Percentiles rank a stretch among this genome's conserved stretches.
phyloP scores from a whole-genome alignment of 2,329 filamentous ascomycete genomes.

The Diaporthe batatas region DNA sequence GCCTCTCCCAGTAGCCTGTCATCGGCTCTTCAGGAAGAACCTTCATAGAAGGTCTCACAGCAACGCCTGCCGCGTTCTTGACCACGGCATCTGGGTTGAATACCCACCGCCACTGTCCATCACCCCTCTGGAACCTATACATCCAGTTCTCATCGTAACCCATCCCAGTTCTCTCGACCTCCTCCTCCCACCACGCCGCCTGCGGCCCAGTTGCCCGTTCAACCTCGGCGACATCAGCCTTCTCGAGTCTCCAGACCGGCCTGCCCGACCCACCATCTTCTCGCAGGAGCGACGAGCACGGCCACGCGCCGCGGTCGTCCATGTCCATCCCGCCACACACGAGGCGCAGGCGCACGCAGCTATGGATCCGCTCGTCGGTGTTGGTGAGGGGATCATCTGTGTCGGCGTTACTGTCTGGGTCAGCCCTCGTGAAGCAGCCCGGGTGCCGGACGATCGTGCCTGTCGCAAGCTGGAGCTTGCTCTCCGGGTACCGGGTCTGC shows the following conservation, averaged over 20 bases:
- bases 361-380: conserved; percentile 55
- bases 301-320: conserved; percentile 52
- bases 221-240: conserved; percentile 36
- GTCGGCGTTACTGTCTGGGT: conserved; percentile 54
- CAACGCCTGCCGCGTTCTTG: conserved; percentile 34
- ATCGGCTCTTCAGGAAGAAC: conserved; percentile 52
- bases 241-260: conserved; percentile 48
- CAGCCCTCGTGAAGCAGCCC: conserved; percentile 53
- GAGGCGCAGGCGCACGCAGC: conserved; percentile 49
- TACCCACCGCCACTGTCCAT: conserved; percentile 51
- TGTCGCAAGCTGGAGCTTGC: conserved; percentile 46
- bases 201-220: conserved; percentile 22
- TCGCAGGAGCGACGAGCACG: conserved; percentile 47
- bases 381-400: conserved; percentile 52
- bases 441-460: conserved; percentile 51
- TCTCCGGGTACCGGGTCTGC: conserved; percentile 48
- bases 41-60: conserved; percentile 44
- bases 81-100: conserved; percentile 43
- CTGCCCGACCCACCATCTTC: conserved; percentile 25
- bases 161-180: conserved; percentile 35
- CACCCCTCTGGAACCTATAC: conserved; percentile 47
- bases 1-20: conserved; percentile 52
- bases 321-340: conserved; percentile 49
- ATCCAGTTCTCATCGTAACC: conserved; percentile 44
- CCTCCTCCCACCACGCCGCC: conserved; percentile 36